These are phyloP conservation scores for Colletotrichum sp. DNA, from an alignment of 2,329 filamentous ascomycete genomes.

Conservation along the genomic window DNA sequence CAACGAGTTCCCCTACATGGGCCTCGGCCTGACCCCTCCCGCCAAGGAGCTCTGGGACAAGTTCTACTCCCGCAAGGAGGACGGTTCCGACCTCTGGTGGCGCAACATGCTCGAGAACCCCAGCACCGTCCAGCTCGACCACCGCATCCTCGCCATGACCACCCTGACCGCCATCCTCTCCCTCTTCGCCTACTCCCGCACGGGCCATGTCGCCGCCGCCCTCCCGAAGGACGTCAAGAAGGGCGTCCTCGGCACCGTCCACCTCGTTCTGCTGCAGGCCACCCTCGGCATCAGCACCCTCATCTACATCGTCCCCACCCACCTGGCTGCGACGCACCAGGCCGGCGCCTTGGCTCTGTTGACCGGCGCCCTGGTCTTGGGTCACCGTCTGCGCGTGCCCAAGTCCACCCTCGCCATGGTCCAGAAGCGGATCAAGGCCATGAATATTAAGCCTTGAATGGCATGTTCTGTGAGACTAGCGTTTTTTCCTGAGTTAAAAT, in stretches of 20 bases:
- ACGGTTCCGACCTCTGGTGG: constrained; percentile 89
- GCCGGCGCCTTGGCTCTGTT: constrained; percentile 86
- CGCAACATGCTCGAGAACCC: constrained; percentile 98
- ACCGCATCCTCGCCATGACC: constrained; percentile 88
- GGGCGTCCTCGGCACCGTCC: constrained; percentile 80
- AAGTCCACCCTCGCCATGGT: constrained; percentile 67
- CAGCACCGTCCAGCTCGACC: constrained; percentile 92
- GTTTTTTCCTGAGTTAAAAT: not conserved
- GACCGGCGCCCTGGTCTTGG: constrained; percentile 81
- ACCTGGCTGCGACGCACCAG: constrained; percentile 89
- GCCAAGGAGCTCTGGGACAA: constrained; percentile 81
- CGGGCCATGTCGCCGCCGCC: constrained; percentile 59
- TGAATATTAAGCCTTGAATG: not conserved
- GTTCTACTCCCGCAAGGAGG: constrained; percentile 82
- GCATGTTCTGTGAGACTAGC: not conserved
- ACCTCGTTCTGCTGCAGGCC: constrained; percentile 83
- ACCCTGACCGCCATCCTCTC: constrained; percentile 83
- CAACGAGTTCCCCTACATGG: constrained; percentile 98
- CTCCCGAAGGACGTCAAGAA: constrained; percentile 70
- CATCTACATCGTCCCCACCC: constrained; percentile 90
- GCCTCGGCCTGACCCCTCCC: constrained; percentile 80
- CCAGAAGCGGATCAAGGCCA: constrained; percentile 47
- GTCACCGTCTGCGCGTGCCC: constrained; percentile 78
- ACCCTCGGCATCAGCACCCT: constrained; percentile 88
- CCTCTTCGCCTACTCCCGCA: constrained; percentile 81